Evolutionary conservation across 1,139 yeast species (phyloP).

Genomic region (Hemisphaericaspora xylofermentans): DNA sequence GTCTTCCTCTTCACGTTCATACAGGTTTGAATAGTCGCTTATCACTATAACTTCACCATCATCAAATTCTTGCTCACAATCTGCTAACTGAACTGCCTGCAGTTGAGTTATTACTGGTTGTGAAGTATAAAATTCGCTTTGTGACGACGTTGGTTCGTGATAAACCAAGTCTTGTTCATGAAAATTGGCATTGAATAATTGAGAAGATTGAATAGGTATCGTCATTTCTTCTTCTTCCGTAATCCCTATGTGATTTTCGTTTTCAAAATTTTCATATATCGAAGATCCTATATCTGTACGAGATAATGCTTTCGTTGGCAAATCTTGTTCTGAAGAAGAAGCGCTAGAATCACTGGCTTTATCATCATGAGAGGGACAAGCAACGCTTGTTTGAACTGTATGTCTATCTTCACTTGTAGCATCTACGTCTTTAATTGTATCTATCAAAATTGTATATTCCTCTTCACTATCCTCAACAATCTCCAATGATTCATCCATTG

Average conservation of each 20-base stretch:
- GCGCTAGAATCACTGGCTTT: not conserved
- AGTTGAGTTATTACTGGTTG: conserved; percentile 4
- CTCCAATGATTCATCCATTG: conserved; percentile 9
- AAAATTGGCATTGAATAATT: conserved; percentile 13
- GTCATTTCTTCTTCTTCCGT: not conserved
- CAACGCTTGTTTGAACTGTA: not conserved
- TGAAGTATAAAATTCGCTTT: conserved; percentile 10
- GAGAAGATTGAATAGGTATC: conserved; percentile 1
- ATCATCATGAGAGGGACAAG: not conserved
- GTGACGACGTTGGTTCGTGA: not conserved
- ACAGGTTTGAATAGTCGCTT: not conserved
- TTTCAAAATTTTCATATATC: not conserved
- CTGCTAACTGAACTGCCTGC: conserved; percentile 3
- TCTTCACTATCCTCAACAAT: conserved; percentile 17
- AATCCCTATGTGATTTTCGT: not conserved
- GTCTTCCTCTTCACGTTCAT: not conserved
- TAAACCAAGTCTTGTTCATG: conserved; percentile 10
- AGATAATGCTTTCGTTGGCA: not conserved
- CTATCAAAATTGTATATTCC: conserved; percentile 9
- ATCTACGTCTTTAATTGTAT: not conserved
- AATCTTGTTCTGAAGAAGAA: not conserved
- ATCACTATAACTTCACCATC: conserved; percentile 8
- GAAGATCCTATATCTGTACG: conserved; percentile 27
- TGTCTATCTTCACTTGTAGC: not conserved
- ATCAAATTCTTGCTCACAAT: conserved; percentile 1